Conservation (phyloP, 2,329 filamentous ascomycete species). For the Diaporthe ilicicola region DNA sequence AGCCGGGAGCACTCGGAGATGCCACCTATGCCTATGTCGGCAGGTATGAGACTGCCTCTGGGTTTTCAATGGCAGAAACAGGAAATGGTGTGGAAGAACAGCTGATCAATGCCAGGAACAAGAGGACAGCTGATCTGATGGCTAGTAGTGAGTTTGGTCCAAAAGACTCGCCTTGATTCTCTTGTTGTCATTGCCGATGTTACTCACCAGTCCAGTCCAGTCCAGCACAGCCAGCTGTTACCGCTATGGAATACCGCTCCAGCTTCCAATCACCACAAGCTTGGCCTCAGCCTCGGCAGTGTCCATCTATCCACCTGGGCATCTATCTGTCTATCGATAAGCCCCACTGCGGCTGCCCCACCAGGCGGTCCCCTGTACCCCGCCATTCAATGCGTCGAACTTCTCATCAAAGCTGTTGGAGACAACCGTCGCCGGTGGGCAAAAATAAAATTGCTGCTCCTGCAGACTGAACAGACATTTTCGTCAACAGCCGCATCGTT, state of each 20-base stretch:
- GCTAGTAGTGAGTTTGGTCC: neutral
- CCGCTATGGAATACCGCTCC: no score
- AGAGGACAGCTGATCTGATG: neutral
- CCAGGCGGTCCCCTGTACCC: slow-evolving; percentile 16
- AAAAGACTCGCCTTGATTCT: neutral
- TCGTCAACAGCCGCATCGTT: neutral
- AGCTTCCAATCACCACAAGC: neutral
- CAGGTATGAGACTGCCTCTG: neutral
- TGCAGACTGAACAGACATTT: neutral
- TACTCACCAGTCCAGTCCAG: neutral
- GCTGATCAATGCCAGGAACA: neutral
- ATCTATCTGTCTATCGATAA: slow-evolving; percentile 11
- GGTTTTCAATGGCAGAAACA: neutral
- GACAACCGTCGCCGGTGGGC: neutral
- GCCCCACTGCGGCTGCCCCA: slow-evolving; percentile 11
- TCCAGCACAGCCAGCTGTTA: neutral
- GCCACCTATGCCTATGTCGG: neutral
- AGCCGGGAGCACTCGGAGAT: neutral
- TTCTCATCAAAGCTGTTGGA: slow-evolving; percentile 25
- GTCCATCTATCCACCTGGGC: neutral
- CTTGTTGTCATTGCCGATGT: neutral
- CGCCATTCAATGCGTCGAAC: slow-evolving; percentile 22
- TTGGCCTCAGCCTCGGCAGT: no score
- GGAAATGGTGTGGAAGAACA: neutral
- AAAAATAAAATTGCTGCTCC: slow-evolving; percentile 1